These are phyloP conservation scores for Millerozyma miso DNA, from an alignment of 805 yeast species.

Conservation along the genomic window DNA sequence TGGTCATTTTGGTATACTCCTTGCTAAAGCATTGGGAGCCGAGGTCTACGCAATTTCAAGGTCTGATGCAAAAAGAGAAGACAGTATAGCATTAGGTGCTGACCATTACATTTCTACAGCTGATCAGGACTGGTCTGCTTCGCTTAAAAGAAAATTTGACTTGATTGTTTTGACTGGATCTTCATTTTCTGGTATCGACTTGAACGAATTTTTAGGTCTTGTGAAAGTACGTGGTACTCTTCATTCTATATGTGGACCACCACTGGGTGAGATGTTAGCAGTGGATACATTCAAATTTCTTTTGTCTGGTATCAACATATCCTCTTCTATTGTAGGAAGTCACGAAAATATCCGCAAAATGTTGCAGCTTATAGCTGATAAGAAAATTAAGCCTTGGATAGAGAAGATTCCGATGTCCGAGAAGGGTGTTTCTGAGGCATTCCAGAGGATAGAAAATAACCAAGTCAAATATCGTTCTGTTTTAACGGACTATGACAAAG, in stretches of 20 bases:
- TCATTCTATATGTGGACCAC: conserved; percentile 26
- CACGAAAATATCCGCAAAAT: conserved; percentile 32
- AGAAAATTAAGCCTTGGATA: conserved; percentile 31
- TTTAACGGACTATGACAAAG: conserved; percentile 51
- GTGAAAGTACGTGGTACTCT: conserved; percentile 24
- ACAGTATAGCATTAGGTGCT: conserved; percentile 54
- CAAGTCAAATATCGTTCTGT: conserved; percentile 52
- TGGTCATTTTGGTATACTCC: conserved; percentile 60
- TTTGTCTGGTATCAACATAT: conserved; percentile 24
- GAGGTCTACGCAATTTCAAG: conserved; percentile 59
- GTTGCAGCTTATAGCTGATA: conserved; percentile 35
- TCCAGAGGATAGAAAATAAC: conserved; percentile 29
- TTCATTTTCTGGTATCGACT: conserved; percentile 46
- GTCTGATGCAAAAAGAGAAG: conserved; percentile 44
- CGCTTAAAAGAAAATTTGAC: conserved; percentile 39
- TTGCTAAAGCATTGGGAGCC: conserved; percentile 61
- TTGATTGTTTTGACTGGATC: conserved; percentile 52
- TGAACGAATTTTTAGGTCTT: conserved; percentile 44
- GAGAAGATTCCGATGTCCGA: conserved; percentile 34
- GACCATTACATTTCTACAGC: conserved; percentile 49
- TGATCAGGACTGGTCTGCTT: conserved; percentile 24
- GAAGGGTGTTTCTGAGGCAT: conserved; percentile 29
- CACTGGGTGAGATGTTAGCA: conserved; percentile 17
- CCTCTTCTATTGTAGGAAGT: conserved; percentile 32
- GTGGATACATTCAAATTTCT: conserved; percentile 25